phyloP scores from a whole-genome alignment of 495 filamentous ascomycete species.

The Penicillium cosmopolitanum region DNA sequence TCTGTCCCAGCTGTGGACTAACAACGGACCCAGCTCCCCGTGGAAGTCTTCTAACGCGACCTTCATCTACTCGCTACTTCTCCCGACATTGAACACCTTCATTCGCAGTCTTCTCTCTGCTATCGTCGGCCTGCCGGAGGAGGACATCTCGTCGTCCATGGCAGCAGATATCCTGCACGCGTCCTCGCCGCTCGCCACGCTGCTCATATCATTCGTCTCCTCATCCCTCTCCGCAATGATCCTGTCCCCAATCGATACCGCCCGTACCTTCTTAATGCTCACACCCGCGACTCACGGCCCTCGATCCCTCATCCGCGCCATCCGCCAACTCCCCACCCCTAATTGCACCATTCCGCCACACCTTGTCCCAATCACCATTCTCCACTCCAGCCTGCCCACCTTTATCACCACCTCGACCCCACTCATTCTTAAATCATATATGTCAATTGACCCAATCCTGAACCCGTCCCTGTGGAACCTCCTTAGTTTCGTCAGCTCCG shows the following conservation, averaged over 20 bases:
- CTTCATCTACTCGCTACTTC: constrained; percentile 83
- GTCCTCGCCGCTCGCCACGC: constrained; percentile 70
- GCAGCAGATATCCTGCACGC: constrained; percentile 67
- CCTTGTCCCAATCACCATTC: constrained; percentile 79
- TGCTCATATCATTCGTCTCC: constrained; percentile 81
- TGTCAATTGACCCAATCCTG: constrained; percentile 79
- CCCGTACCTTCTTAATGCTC: constrained; percentile 84
- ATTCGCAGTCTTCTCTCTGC: constrained; percentile 81
- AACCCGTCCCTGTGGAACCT: constrained; percentile 79
- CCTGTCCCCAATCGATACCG: constrained; percentile 84
- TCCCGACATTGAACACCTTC: constrained; percentile 84
- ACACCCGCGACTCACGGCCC: constrained; percentile 74
- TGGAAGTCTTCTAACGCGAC: constrained; percentile 95
- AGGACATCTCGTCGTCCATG: constrained; percentile 60
- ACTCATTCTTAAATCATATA: constrained; percentile 74
- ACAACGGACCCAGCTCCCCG: constrained; percentile 85
- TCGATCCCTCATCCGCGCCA: constrained; percentile 71
- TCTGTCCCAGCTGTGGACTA: constrained; percentile 82
- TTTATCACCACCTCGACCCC: constrained; percentile 79
- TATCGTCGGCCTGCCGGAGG: constrained; percentile 79
- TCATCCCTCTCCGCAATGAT: constrained; percentile 77
- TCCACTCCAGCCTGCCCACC: constrained; percentile 81
- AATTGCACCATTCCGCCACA: constrained; percentile 71
- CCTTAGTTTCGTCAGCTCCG: constrained; percentile 73
- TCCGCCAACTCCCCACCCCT: constrained; percentile 69